Evolutionary conservation across 2,329 filamentous ascomycete species (phyloP).

Genomic region (Xylaria sp.): DNA sequence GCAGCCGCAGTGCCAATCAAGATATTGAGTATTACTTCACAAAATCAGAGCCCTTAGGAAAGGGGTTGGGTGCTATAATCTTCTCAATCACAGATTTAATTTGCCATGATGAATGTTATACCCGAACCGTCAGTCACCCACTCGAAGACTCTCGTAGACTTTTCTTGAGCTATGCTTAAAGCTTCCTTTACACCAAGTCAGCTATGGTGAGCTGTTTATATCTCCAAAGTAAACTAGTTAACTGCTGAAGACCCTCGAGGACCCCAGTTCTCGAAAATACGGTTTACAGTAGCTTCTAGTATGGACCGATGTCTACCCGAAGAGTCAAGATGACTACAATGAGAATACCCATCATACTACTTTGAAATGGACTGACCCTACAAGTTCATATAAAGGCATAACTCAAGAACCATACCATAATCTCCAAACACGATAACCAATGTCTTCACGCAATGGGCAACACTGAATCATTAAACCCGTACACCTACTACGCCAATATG

Average conservation of each 20-base stretch:
- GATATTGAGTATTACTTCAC: slow-evolving; percentile 42
- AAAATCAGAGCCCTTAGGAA: background rate
- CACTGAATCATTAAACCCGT: background rate
- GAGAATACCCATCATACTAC: background rate
- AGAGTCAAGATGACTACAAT: background rate
- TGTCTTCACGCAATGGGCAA: background rate
- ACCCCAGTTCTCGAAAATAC: background rate
- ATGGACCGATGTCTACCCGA: background rate
- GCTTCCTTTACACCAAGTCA: background rate
- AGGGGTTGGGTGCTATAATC: background rate
- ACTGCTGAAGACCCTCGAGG: background rate
- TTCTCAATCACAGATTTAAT: background rate
- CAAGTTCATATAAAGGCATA: background rate
- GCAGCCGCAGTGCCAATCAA: slow-evolving; percentile 46
- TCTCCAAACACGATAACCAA: background rate
- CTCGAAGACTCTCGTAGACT: background rate
- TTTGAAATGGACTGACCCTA: too few species aligned
- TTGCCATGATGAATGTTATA: background rate
- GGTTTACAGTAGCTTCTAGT: background rate
- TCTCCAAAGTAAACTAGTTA: background rate
- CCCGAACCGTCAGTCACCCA: background rate
- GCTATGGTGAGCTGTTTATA: too few species aligned
- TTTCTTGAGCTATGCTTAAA: background rate
- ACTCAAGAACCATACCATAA: background rate
- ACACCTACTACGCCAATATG: background rate